These are phyloP conservation scores for Abelmoschus esculentus DNA, from an alignment of 345 rosid genomes.

Conservation along the genomic window DNA sequence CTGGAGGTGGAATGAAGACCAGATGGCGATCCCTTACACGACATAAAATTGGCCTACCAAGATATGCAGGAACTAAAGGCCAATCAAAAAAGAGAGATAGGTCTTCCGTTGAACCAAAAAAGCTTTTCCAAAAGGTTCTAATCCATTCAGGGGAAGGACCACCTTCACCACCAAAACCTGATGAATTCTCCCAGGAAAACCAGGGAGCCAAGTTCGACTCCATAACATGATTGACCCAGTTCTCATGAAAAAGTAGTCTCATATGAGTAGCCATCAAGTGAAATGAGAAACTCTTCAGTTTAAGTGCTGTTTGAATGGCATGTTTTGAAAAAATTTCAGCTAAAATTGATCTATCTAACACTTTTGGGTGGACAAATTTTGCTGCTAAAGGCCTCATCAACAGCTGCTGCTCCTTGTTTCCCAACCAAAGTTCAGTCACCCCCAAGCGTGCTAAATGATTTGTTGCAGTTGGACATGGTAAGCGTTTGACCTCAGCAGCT, in stretches of 20 bases:
- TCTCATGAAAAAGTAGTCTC: constrained; percentile 62
- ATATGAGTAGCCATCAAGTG: constrained; percentile 63
- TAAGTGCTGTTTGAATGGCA: constrained; percentile 46
- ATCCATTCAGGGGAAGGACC: constrained; percentile 93
- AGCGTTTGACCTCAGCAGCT: constrained; percentile 58
- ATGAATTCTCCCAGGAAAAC: constrained; percentile 78
- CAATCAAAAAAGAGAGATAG: constrained; percentile 72
- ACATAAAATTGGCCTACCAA: constrained; percentile 80
- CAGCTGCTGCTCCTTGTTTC: constrained; percentile 70
- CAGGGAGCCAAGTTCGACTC: constrained; percentile 61
- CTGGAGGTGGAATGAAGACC: constrained; percentile 64
- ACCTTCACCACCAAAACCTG: constrained; percentile 50
- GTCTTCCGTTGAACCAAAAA: constrained; percentile 50
- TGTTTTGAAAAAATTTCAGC: constrained; percentile 48
- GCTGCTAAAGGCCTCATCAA: constrained; percentile 69
- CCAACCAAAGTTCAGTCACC: constrained; percentile 71
- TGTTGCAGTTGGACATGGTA: constrained; percentile 85
- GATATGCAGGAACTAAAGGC: constrained; percentile 94
- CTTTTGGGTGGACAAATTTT: constrained; percentile 70
- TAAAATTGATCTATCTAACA: constrained; percentile 61
- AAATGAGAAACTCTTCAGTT: constrained; percentile 61
- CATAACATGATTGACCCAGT: constrained; percentile 72
- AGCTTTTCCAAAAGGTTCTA: constrained; percentile 70
- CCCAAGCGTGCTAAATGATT: constrained; percentile 64
- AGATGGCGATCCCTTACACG: constrained; percentile 70